A percentile compares a stretch with the other conserved stretches of the same genome.
Conservation (phyloP, 306 rosid genomes). For the Alnus rubra region DNA sequence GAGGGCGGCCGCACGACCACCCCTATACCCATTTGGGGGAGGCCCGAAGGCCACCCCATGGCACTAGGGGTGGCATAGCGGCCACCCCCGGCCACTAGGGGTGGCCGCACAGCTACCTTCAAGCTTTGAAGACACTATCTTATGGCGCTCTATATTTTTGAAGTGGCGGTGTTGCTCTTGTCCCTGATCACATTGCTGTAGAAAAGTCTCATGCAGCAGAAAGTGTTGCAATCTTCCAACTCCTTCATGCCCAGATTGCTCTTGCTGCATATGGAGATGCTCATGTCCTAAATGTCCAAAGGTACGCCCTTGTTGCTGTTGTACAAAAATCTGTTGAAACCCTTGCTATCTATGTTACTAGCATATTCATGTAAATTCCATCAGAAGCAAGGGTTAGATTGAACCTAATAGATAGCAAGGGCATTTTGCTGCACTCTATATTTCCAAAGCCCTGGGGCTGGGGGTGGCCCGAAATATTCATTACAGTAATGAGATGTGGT, state of each 20-base stretch:
- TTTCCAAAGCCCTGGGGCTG: too few species aligned
- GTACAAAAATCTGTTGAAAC: constrained; percentile 63
- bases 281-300: constrained; percentile 66
- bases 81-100: too few species aligned
- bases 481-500: background rate
- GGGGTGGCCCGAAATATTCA: too few species aligned
- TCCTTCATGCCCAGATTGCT: constrained; percentile 38
- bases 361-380: constrained; percentile 16
- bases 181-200: constrained; percentile 54
- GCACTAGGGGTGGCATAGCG: too few species aligned
- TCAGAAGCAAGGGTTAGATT: background rate
- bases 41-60: too few species aligned
- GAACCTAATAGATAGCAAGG: too few species aligned
- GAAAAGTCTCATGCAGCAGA: constrained; percentile 41
- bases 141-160: constrained; percentile 28
- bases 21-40: too few species aligned
- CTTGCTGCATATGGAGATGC: constrained; percentile 61
- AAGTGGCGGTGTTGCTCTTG: constrained; percentile 57
- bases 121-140: too few species aligned
- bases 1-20: too few species aligned
- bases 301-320: constrained; percentile 52
- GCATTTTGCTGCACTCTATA: too few species aligned
- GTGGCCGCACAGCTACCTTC: too few species aligned
- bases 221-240: constrained; percentile 59
- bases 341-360: constrained; percentile 57